Percentiles rank a stretch among this genome's conserved stretches.
Conservation (phyloP, 2,329 filamentous ascomycete genomes). For the Alternaria arborescens region DNA sequence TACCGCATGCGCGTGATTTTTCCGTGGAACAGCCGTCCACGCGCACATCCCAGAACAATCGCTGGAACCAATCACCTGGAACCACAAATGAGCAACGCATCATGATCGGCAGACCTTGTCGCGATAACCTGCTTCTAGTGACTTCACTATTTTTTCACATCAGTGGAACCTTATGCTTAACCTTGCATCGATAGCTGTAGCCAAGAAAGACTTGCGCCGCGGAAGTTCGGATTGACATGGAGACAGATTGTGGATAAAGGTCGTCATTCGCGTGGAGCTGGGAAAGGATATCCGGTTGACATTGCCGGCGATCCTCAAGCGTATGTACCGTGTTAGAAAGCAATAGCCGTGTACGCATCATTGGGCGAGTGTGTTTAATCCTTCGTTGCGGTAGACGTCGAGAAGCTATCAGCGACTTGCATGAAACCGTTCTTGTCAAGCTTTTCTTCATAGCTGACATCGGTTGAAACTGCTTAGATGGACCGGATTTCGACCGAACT, state of each 20-base stretch:
- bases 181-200: not conserved
- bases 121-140: not conserved
- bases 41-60: not conserved
- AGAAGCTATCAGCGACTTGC: not conserved
- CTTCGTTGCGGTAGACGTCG: not conserved
- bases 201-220: not conserved
- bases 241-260: not conserved
- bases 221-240: not conserved
- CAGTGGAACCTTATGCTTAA: not conserved
- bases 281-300: not conserved
- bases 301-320: not conserved
- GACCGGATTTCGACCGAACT: not conserved
- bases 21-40: slow-evolving; percentile 5
- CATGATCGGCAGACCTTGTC: slow-evolving; percentile 14
- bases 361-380: not conserved
- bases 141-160: slow-evolving; percentile 1
- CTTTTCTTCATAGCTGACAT: not conserved
- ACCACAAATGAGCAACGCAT: slow-evolving; percentile 10
- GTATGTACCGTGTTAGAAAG: not conserved
- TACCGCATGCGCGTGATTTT: not conserved
- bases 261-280: slow-evolving; percentile 1
- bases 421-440: slow-evolving; percentile 1
- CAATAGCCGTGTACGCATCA: not conserved
- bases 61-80: not conserved
- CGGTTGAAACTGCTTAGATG: not conserved